phyloP scores from a whole-genome alignment of 75 land plant species.

The Azolla pinnata region DNA sequence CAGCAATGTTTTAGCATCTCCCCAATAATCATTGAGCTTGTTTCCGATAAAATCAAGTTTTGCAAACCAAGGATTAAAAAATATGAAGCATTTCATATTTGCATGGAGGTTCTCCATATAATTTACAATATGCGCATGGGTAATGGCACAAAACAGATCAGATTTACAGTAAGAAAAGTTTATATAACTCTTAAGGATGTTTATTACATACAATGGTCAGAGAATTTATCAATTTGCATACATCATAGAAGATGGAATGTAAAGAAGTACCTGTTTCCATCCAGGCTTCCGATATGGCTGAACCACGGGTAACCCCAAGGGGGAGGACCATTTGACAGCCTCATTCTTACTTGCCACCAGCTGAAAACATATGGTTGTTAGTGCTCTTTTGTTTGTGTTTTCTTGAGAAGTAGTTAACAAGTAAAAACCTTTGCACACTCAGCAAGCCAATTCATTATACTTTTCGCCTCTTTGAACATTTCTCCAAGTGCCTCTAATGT shows the following conservation, averaged over 20 bases:
- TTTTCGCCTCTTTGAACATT: conserved; percentile 72
- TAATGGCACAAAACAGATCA: too few relatives aligned
- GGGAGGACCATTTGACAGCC: conserved; percentile 63
- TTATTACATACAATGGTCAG: background rate
- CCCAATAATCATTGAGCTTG: too few relatives aligned
- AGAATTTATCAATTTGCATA: background rate
- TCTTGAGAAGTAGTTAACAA: too few relatives aligned
- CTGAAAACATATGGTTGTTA: background rate
- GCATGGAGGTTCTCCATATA: too few relatives aligned
- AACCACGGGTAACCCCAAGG: conserved; percentile 91
- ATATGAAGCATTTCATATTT: too few relatives aligned
- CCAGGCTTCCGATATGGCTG: conserved; percentile 71
- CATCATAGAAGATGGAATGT: background rate
- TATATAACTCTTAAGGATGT: background rate
- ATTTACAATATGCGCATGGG: too few relatives aligned
- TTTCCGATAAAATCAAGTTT: too few relatives aligned
- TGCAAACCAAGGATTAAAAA: too few relatives aligned
- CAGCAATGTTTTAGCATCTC: too few relatives aligned
- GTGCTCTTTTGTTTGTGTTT: too few relatives aligned
- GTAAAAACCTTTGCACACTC: conserved; percentile 57
- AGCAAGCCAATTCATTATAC: conserved; percentile 85
- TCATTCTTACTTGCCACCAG: conserved; percentile 31
- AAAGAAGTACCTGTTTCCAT: conserved; percentile 20
- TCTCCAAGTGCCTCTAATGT: conserved; percentile 34
- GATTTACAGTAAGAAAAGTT: too few relatives aligned